Percentiles rank a stretch among this genome's conserved stretches.
phyloP scores from a whole-genome alignment of 164 flowering plant species.

The Malania oleifera region DNA sequence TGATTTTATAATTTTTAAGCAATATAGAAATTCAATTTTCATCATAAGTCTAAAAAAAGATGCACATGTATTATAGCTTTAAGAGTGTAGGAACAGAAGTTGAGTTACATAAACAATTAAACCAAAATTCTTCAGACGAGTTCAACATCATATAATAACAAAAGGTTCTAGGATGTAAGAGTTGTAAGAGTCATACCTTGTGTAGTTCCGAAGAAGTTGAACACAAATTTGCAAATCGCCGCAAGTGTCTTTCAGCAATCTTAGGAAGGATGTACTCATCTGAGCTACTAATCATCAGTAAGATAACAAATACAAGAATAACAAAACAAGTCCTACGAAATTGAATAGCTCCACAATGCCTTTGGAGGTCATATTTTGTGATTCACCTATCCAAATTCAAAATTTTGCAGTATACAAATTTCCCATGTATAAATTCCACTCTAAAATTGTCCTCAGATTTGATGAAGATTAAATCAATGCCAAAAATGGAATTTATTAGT shows the following conservation, averaged over 20 bases:
- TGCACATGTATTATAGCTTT: too few relatives aligned
- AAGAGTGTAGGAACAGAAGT: too few relatives aligned
- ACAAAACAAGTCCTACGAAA: not conserved
- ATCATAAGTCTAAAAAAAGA: too few relatives aligned
- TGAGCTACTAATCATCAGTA: constrained; percentile 19
- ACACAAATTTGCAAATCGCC: constrained; percentile 70
- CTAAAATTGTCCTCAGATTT: too few relatives aligned
- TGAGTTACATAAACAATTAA: too few relatives aligned
- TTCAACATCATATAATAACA: not conserved
- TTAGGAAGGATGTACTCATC: constrained; percentile 95
- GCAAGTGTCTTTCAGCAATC: constrained; percentile 83
- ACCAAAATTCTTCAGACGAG: not conserved
- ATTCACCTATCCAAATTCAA: not conserved
- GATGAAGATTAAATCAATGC: too few relatives aligned
- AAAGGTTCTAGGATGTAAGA: not conserved
- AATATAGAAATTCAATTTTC: too few relatives aligned
- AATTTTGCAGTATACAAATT: not conserved
- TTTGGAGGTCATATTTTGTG: not conserved
- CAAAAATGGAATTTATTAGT: too few relatives aligned
- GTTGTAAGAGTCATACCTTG: constrained; percentile 35
- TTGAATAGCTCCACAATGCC: not conserved
- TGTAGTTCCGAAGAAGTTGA: constrained; percentile 39
- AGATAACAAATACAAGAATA: constrained; percentile 1
- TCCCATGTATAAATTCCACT: too few relatives aligned
- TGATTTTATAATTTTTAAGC: too few relatives aligned